phyloP scores from a whole-genome alignment of 352 stramenopile genomes.

The Phytophthora fragariae region DNA sequence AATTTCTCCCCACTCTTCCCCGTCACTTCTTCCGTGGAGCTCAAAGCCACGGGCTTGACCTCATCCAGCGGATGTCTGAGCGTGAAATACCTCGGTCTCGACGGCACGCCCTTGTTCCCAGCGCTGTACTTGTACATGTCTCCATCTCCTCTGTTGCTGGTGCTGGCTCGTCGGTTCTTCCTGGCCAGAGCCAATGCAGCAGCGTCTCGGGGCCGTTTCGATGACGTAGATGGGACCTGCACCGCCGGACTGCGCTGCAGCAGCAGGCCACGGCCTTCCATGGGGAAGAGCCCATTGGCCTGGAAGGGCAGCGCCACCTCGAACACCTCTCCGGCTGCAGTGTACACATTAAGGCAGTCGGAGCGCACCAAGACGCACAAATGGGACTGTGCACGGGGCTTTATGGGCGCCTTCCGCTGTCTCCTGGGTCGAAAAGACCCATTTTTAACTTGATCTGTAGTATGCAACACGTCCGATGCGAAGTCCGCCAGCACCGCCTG shows the following conservation, averaged over 20 bases:
- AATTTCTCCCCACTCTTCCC: conserved; percentile 32
- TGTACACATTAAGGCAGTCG: conserved; percentile 77
- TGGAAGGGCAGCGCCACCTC: conserved; percentile 82
- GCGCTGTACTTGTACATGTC: conserved; percentile 42
- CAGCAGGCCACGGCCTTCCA: conserved; percentile 54
- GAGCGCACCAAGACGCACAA: conserved; percentile 74
- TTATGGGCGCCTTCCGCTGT: conserved; percentile 17
- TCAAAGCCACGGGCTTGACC: conserved; percentile 70
- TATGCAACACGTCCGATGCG: conserved; percentile 17
- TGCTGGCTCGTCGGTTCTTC: conserved; percentile 46
- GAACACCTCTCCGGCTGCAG: conserved; percentile 68
- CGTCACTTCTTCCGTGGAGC: background rate
- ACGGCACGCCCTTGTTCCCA: conserved; percentile 17
- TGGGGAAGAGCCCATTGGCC: conserved; percentile 61
- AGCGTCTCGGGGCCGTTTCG: conserved; percentile 39
- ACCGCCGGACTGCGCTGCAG: conserved; percentile 64
- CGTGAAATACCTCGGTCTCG: conserved; percentile 74
- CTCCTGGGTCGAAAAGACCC: background rate
- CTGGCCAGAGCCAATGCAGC: conserved; percentile 36
- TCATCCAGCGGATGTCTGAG: conserved; percentile 79
- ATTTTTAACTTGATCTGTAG: background rate
- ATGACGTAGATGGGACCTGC: conserved; percentile 33
- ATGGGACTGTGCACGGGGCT: conserved; percentile 33
- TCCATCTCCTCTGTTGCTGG: conserved; percentile 48
- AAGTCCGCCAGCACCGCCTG: conserved; percentile 68